phyloP scores from a whole-genome alignment of 2,329 filamentous ascomycete species.

The Triangularia setosa region DNA sequence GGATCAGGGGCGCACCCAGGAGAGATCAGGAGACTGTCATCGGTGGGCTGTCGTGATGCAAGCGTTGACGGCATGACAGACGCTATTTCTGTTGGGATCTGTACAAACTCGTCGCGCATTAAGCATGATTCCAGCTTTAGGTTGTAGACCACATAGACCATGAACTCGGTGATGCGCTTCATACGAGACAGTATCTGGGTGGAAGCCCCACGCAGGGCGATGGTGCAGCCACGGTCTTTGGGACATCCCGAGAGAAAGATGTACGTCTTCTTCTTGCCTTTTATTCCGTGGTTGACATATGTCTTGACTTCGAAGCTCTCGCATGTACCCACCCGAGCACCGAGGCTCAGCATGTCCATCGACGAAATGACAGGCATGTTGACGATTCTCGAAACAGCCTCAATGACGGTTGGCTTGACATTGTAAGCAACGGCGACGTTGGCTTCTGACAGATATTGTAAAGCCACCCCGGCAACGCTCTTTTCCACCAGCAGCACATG shows the following conservation, averaged over 20 bases:
- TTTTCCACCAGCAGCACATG: conserved; percentile 89
- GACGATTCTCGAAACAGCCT: conserved; percentile 88
- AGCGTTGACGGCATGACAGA: conserved; percentile 35
- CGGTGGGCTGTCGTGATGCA: conserved; percentile 30
- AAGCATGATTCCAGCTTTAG: conserved; percentile 92
- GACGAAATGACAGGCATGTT: conserved; percentile 92
- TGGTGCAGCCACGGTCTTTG: conserved; percentile 88
- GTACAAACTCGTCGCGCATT: conserved; percentile 86
- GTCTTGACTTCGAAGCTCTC: conserved; percentile 93
- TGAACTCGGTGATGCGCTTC: conserved; percentile 94
- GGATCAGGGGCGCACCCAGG: conserved; percentile 27
- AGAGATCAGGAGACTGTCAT: conserved; percentile 37
- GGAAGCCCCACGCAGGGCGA: conserved; percentile 79
- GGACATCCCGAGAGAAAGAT: conserved; percentile 90
- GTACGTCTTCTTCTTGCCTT: conserved; percentile 83
- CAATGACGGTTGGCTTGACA: conserved; percentile 92
- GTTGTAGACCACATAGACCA: conserved; percentile 99
- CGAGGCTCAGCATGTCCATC: conserved; percentile 82
- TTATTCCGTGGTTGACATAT: conserved; percentile 73
- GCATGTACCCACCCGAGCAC: conserved; percentile 73
- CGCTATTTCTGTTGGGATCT: conserved; percentile 65
- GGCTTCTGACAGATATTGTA: conserved; percentile 82
- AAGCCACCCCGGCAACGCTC: conserved; percentile 83
- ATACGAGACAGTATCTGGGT: conserved; percentile 68
- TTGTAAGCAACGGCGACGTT: conserved; percentile 94